Base-by-base conservation (phyloP, 2,329 filamentous ascomycete species). In the Pseudogymnoascus sp. region DNA sequence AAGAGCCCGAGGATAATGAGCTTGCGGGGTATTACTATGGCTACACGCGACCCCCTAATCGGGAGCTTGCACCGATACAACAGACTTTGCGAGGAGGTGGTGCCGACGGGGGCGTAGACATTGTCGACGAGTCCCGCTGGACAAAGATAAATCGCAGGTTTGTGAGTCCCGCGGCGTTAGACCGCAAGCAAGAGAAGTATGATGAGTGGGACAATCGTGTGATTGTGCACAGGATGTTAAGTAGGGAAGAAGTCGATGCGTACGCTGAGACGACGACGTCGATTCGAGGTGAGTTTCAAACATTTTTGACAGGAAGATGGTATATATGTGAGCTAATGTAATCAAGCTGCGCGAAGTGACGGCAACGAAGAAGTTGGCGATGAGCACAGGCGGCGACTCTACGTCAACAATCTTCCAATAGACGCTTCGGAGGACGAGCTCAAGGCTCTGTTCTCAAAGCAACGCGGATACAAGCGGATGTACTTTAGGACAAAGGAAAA, bases 401-500 rank as follows among this genome's bases (percentile, higher is more conserved):
- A 99, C 70, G 93, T 99, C 18, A 93, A 94, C n/a, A 97, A 99
- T 69, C 78, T 99, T 43, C 94, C 93, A 0, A 84, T 92, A 61
- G 90, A 96, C 71, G 95, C 92, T 0, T 93, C 90, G 0, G 94
- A 99, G 70, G 93, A 97, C 71, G 94, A 97, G 73, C 82, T 99
- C 61, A 97, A 97, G 75, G 85, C 88, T 20, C 82, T 97, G 70
- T 99, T 99, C 71, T 91, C 88, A 25, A 93, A 92, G 75, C 90
- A 95, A 73, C 87, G 92, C 57, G 94, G 94, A 3, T 99, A 97
- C 78, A 97, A 96, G 76, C 84, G 94, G 28, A 84, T 99, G 6
- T 96, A 91, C 71, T 96, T 97, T 79, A 84, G 93, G 35, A 95
- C 91, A 60, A 97, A 97, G 77, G 85, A 90, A 66, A 96, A 97